A percentile compares a stretch with the other conserved stretches of the same genome.
Evolutionary conservation across 129 eudicot genomes (phyloP).

Genomic region (Rutidosis leptorrhynchoides): DNA sequence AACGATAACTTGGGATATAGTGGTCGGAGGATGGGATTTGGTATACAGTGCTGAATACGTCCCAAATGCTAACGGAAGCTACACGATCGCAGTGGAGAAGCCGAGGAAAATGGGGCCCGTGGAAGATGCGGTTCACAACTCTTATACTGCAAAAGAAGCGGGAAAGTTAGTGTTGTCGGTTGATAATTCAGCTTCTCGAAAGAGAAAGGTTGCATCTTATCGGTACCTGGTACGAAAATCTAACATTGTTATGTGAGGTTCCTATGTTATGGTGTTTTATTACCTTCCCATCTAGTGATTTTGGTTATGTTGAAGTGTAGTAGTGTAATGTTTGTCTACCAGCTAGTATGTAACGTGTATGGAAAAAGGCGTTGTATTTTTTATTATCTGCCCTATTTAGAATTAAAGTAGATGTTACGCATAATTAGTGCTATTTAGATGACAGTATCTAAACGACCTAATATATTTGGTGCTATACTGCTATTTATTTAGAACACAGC

Average conservation of each 20-base stretch:
- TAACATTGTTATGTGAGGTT: conserved; percentile 25
- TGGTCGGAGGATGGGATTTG: conserved; percentile 97
- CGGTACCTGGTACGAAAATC: conserved; percentile 79
- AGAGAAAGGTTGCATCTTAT: conserved; percentile 77
- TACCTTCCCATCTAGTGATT: conserved; percentile 24
- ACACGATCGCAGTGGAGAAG: conserved; percentile 79
- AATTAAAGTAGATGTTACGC: conserved; percentile 19
- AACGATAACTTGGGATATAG: conserved; percentile 84
- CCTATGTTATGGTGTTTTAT: conserved; percentile 1
- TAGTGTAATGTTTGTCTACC: conserved; percentile 21
- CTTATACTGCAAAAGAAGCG: conserved; percentile 60
- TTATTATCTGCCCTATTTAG: conserved; percentile 17
- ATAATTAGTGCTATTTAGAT: neutral
- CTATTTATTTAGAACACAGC: no score
- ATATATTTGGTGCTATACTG: no score
- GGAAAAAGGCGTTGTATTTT: conserved; percentile 20
- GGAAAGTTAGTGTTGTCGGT: conserved; percentile 85
- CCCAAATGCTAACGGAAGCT: conserved; percentile 59
- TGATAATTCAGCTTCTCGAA: conserved; percentile 67
- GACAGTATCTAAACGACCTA: no score
- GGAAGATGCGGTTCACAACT: conserved; percentile 73
- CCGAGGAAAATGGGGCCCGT: conserved; percentile 41
- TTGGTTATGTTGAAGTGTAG: conserved; percentile 18
- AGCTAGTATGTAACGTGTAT: conserved; percentile 26
- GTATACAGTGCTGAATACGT: conserved; percentile 80